Conservation (phyloP, 345 rosid genomes). For the Gossypium raimondii region DNA sequence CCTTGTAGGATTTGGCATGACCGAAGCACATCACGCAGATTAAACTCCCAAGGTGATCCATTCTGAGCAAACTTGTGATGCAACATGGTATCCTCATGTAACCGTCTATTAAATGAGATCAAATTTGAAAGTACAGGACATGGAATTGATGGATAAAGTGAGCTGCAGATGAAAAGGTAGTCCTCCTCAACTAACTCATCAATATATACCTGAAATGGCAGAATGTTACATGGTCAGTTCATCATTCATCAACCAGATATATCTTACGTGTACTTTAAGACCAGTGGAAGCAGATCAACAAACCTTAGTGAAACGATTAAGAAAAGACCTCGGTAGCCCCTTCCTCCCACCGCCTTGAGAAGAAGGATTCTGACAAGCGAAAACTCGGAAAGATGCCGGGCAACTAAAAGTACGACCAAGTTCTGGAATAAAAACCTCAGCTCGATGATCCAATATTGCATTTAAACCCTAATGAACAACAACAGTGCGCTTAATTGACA, state of each 20-base stretch:
- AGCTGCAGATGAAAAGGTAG: constrained; percentile 69
- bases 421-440: constrained; percentile 93
- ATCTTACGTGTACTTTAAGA: background rate
- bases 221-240: background rate
- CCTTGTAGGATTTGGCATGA: constrained; percentile 85
- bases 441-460: constrained; percentile 95
- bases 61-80: constrained; percentile 66
- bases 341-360: constrained; percentile 98
- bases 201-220: constrained; percentile 64
- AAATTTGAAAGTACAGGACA: constrained; percentile 61
- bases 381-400: constrained; percentile 76
- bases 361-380: constrained; percentile 97
- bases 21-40: constrained; percentile 86
- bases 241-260: constrained; percentile 5
- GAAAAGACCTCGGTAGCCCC: constrained; percentile 92
- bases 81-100: constrained; percentile 78
- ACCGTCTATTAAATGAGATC: constrained; percentile 63
- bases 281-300: constrained; percentile 4
- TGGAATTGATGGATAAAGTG: constrained; percentile 72
- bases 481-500: too few species aligned
- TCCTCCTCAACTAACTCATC: constrained; percentile 89
- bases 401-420: constrained; percentile 74
- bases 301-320: constrained; percentile 93
- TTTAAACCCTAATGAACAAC: constrained; percentile 65
- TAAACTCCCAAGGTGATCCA: constrained; percentile 99